Percentiles rank a stretch among this genome's conserved stretches.
Evolutionary conservation across 306 rosid genomes (phyloP).

Genomic region (Vicia faba): DNA sequence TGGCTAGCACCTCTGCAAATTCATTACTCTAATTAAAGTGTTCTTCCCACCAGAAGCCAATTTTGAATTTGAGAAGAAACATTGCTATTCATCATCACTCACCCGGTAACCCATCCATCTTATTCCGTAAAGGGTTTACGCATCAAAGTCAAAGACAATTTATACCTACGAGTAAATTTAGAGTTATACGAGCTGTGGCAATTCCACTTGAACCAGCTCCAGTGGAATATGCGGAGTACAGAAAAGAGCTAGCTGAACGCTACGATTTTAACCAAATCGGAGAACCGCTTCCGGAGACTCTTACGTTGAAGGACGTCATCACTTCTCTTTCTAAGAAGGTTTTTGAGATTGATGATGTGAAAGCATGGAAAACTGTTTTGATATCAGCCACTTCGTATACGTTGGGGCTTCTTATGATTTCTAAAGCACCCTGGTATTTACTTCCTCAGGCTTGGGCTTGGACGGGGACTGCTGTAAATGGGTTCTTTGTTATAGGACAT

Average conservation of each 20-base stretch:
- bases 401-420: too few species aligned
- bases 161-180: constrained; percentile 43
- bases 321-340: constrained; percentile 89
- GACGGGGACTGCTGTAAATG: too few species aligned
- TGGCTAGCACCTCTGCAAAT: too few species aligned
- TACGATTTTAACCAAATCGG: constrained; percentile 85
- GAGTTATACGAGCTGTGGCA: constrained; percentile 67
- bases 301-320: constrained; percentile 69
- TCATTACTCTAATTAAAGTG: too few species aligned
- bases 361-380: too few species aligned
- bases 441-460: too few species aligned
- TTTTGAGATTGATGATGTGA: too few species aligned
- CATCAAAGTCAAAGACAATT: constrained; percentile 40
- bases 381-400: too few species aligned
- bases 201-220: constrained; percentile 65
- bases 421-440: too few species aligned
- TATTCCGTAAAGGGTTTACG: constrained; percentile 48
- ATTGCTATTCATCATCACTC: too few species aligned
- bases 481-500: constrained; percentile 95
- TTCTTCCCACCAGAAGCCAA: too few species aligned
- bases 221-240: constrained; percentile 56
- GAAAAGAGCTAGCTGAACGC: constrained; percentile 69
- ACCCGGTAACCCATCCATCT: constrained; percentile 40
- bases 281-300: constrained; percentile 72
- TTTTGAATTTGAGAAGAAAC: too few species aligned